Base-by-base conservation (phyloP, 169 alveolate genomes). In the Plasmodium vivax region DNA sequence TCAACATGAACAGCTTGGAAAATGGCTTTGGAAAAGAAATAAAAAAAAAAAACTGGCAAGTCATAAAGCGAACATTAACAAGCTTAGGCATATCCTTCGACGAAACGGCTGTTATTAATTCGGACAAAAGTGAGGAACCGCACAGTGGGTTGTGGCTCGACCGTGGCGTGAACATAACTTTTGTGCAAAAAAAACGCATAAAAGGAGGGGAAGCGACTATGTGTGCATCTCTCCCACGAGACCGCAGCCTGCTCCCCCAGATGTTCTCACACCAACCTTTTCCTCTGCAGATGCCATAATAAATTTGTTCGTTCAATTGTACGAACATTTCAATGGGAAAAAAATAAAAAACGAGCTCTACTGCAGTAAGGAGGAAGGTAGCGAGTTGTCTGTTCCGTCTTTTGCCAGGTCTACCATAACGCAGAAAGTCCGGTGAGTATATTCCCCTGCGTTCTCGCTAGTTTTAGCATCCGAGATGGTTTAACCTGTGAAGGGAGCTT, bases 1-100 rank as follows among this genome's bases (percentile, higher is more conserved):
- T 92, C 58, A 41, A 82, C 34, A 92, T 92, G 95, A 92, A 81
- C 34, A 82, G 92, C 27, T 56, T 92, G 34, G 95, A 92, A 72
- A 92, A 92, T 82, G 95, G 95, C 32, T 82, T 71, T 82, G 84
- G 95, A 72, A 92, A 92, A 71, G 95, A 92, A 12, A 92, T 92
- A 82, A 92, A 92, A 92, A 92, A 45, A 92, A 92, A 92, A 81
- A 92, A 92, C 32, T 92, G 95, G 95, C 32, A 79, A 62, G 51
- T 92, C 68, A 71, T 92, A 92, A 92, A 92, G 82, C 71, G 38
- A 38, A 32, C 32, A 14, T 82, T 92, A 82, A 51, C 84, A 58
- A 82, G 85, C 72, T 92, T 81, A 23, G 82, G 77, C 62, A 73
- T 92, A 30, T 38, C 2, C 9, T 92, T 82, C 80, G 95, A 92